Evolutionary conservation across 2,329 filamentous ascomycete species (phyloP).

Genomic region (Microcyclospora tardicrescens): DNA sequence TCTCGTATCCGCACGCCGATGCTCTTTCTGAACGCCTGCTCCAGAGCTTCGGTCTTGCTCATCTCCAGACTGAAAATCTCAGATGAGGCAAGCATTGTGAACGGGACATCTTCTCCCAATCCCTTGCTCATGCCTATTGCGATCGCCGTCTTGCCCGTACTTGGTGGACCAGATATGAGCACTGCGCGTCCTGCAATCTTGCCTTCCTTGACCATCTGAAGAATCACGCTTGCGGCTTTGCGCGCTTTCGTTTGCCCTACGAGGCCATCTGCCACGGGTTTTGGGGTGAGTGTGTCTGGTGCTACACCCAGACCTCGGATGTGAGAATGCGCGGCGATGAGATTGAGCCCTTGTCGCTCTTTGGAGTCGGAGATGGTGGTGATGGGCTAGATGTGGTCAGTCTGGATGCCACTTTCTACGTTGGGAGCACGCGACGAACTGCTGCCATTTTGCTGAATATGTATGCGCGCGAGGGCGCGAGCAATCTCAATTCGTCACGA

Average conservation of each 20-base stretch:
- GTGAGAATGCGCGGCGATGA: constrained; percentile 96
- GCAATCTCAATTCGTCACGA: no score
- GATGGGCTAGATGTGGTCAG: constrained; percentile 38
- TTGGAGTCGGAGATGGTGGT: constrained; percentile 87
- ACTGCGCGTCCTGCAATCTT: constrained; percentile 95
- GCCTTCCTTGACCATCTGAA: constrained; percentile 98
- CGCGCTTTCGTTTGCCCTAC: constrained; percentile 94
- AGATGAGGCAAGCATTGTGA: constrained; percentile 87
- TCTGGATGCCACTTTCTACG: not conserved
- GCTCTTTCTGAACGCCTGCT: constrained; percentile 96
- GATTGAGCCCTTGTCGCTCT: constrained; percentile 89
- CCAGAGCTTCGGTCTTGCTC: constrained; percentile 97
- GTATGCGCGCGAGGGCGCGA: not conserved
- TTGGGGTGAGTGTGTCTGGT: constrained; percentile 76
- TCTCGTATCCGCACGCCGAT: constrained; percentile 98
- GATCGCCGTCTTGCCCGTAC: constrained; percentile 96
- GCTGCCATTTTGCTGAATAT: constrained; percentile 1
- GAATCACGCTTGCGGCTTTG: constrained; percentile 87
- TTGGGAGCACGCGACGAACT: constrained; percentile 1
- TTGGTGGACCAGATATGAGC: constrained; percentile 86
- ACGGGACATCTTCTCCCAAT: constrained; percentile 83
- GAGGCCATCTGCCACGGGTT: constrained; percentile 74
- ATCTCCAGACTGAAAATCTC: constrained; percentile 99
- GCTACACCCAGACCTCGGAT: constrained; percentile 93
- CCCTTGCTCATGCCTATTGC: constrained; percentile 99